phyloP scores from a whole-genome alignment of 306 rosid genomes.

The Cucumis hystrix region DNA sequence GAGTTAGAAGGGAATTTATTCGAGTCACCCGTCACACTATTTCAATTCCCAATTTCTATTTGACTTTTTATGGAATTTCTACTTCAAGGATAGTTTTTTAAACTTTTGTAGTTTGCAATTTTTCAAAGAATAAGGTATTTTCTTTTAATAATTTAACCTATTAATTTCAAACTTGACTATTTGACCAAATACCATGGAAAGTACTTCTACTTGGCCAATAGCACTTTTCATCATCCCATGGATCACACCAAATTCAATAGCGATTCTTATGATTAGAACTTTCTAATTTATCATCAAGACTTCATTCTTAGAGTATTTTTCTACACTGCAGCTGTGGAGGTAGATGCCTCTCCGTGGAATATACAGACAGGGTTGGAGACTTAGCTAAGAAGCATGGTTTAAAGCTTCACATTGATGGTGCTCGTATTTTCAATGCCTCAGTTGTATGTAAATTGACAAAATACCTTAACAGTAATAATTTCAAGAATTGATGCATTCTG shows the following conservation, averaged over 20 bases:
- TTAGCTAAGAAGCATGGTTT: conserved; percentile 74
- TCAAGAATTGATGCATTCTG: neutral
- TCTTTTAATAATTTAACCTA: too few relatives aligned
- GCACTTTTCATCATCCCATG: neutral
- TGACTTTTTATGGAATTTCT: too few relatives aligned
- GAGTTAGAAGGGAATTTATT: too few relatives aligned
- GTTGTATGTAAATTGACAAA: conserved; percentile 36
- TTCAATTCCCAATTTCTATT: too few relatives aligned
- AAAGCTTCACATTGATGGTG: conserved; percentile 94
- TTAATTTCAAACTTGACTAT: neutral
- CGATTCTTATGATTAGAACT: neutral
- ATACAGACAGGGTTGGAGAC: conserved; percentile 75
- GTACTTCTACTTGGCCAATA: neutral
- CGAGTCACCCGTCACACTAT: too few relatives aligned
- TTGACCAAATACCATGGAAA: neutral
- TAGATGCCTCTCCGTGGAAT: conserved; percentile 67
- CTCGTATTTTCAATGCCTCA: conserved; percentile 84
- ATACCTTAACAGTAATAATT: neutral
- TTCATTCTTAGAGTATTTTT: neutral
- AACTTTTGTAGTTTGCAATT: too few relatives aligned
- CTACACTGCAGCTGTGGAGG: conserved; percentile 71
- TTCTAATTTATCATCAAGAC: neutral
- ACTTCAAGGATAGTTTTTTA: too few relatives aligned
- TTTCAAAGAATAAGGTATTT: too few relatives aligned
- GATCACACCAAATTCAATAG: neutral